Conservation (phyloP, 176 grass and related monocot genomes). For the Phoenix roebelenii region DNA sequence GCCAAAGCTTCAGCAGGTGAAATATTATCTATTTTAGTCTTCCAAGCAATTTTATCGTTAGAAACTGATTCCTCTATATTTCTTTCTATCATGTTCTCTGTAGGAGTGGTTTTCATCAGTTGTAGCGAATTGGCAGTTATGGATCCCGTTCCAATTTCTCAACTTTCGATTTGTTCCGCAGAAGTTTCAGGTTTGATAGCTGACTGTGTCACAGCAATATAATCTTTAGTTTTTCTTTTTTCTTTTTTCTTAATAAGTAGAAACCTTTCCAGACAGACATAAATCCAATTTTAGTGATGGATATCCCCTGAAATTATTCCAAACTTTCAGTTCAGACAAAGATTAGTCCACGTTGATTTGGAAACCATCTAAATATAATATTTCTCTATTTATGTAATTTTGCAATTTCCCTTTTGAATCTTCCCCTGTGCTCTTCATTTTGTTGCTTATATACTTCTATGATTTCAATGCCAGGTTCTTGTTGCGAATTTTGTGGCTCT, state of each 20-base stretch:
- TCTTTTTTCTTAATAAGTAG: not conserved
- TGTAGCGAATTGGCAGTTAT: constrained; percentile 84
- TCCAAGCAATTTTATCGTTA: not conserved
- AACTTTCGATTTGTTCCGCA: constrained; percentile 94
- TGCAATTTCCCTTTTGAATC: not conserved
- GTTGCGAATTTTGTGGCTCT: constrained; percentile 70
- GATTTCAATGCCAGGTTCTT: constrained; percentile 36
- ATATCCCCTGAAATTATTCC: no score
- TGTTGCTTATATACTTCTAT: not conserved
- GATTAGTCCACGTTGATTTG: no score
- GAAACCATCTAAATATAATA: no score
- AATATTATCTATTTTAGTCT: not conserved
- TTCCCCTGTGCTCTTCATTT: not conserved
- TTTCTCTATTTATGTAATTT: no score
- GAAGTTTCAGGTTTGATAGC: constrained; percentile 60
- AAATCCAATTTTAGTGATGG: no score
- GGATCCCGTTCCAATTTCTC: constrained; percentile 95
- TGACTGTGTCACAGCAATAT: constrained; percentile 2
- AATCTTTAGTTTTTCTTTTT: not conserved
- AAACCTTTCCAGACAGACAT: no score
- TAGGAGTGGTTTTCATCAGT: constrained; percentile 78
- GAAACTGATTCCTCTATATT: not conserved
- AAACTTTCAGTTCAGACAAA: no score
- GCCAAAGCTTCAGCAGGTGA: constrained; percentile 91
- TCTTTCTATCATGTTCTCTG: constrained; percentile 10